Percentiles rank a stretch among this genome's conserved stretches.
Conservation (phyloP, 805 yeast species). For the Suhomyces xylopsoci region DNA sequence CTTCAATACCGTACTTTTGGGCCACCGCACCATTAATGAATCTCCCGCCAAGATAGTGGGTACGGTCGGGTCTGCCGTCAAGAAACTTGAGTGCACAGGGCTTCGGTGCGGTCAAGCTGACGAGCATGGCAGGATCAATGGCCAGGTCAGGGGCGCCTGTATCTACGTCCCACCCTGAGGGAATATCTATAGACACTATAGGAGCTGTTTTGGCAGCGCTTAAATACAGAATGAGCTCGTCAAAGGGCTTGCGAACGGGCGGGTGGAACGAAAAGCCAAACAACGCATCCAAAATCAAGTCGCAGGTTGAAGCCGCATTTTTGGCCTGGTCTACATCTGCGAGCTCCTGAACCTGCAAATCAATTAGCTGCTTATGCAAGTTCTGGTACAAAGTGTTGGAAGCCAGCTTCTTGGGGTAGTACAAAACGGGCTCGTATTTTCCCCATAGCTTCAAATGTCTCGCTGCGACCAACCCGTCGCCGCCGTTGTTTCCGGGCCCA, state of each 20-base stretch:
- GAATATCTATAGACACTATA: constrained; percentile 81
- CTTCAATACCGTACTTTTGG: constrained; percentile 64
- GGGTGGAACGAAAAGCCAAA: constrained; percentile 95
- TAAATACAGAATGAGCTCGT: constrained; percentile 31
- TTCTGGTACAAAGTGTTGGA: constrained; percentile 56
- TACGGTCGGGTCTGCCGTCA: constrained; percentile 16
- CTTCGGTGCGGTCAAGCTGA: constrained; percentile 92
- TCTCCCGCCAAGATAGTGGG: constrained; percentile 88
- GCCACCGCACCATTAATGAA: constrained; percentile 72
- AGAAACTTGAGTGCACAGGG: constrained; percentile 64
- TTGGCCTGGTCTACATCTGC: constrained; percentile 34
- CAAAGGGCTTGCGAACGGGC: constrained; percentile 79
- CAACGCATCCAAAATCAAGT: constrained; percentile 63
- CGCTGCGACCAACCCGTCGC: constrained; percentile 95
- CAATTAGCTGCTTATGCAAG: constrained; percentile 62
- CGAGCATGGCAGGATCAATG: constrained; percentile 63
- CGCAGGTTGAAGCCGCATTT: constrained; percentile 22
- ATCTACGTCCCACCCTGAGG: constrained; percentile 97
- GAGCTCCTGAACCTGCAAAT: constrained; percentile 61
- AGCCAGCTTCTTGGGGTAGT: constrained; percentile 67
- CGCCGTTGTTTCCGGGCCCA: constrained; percentile 97
- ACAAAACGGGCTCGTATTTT: constrained; percentile 72
- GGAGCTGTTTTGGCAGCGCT: constrained; percentile 44
- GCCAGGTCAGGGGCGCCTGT: constrained; percentile 57
- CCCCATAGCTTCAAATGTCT: constrained; percentile 75